phyloP scores from a whole-genome alignment of 257 asterid genomes.

The Scutellaria minor region DNA sequence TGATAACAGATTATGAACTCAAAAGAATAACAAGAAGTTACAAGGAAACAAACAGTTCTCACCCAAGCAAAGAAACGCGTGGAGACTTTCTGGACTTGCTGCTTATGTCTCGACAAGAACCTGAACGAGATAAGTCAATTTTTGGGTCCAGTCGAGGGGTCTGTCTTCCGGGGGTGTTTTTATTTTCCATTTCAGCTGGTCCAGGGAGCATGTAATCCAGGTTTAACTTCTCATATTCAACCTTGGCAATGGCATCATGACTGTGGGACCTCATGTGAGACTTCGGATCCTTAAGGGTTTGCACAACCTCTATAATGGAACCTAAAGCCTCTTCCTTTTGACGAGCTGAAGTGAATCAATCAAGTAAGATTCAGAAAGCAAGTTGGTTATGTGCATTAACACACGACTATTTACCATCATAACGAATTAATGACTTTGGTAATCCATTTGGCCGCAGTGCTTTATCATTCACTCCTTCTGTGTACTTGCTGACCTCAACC shows the following conservation, averaged over 20 bases:
- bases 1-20: neutral
- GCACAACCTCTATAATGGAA: constrained; percentile 86
- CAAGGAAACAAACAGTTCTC: constrained; percentile 24
- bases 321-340: constrained; percentile 93
- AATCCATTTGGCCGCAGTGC: constrained; percentile 93
- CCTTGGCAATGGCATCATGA: constrained; percentile 46
- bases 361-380: constrained; percentile 33
- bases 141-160: constrained; percentile 47
- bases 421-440: constrained; percentile 90
- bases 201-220: constrained; percentile 75
- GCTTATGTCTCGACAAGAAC: constrained; percentile 48
- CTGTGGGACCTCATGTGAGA: constrained; percentile 57
- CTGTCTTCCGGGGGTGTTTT: constrained; percentile 52
- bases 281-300: constrained; percentile 79
- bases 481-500: constrained; percentile 99
- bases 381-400: constrained; percentile 26
- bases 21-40: constrained; percentile 1
- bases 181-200: constrained; percentile 53
- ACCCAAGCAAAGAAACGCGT: constrained; percentile 73
- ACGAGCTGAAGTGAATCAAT: constrained; percentile 66
- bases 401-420: constrained; percentile 63
- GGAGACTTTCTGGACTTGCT: constrained; percentile 63
- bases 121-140: constrained; percentile 40
- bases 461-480: constrained; percentile 84
- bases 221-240: constrained; percentile 46